Evolutionary conservation across 805 yeast species (phyloP).

Genomic region (Ogataea pignaliae): DNA sequence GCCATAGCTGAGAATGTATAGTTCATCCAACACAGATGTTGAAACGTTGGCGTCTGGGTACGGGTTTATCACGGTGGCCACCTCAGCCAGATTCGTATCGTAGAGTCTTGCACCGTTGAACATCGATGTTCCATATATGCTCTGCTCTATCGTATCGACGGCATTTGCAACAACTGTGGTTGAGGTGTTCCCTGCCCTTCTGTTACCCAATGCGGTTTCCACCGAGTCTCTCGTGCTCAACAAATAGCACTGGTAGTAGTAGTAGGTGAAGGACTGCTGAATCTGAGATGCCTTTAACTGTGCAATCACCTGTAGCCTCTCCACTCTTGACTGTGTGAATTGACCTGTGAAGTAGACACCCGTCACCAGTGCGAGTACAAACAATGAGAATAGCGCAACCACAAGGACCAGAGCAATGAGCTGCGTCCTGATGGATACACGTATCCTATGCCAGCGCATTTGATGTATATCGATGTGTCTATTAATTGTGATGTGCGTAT

Average conservation of each 20-base stretch:
- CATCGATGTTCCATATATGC: conserved; percentile 57
- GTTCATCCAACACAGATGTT: conserved; percentile 37
- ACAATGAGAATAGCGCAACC: conserved; percentile 58
- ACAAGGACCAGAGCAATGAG: conserved; percentile 64
- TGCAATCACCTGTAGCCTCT: conserved; percentile 71
- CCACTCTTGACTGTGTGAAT: conserved; percentile 58
- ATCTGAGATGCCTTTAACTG: conserved; percentile 78
- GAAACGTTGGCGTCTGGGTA: conserved; percentile 26
- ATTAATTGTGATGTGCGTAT: too few species aligned
- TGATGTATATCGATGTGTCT: too few species aligned
- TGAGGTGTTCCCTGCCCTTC: conserved; percentile 70
- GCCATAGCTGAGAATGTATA: conserved; percentile 27
- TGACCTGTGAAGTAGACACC: conserved; percentile 69
- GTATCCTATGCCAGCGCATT: conserved; percentile 29
- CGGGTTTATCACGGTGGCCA: conserved; percentile 39
- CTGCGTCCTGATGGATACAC: conserved; percentile 70
- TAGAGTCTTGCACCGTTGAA: conserved; percentile 65
- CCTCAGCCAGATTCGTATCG: conserved; percentile 49
- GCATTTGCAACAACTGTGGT: conserved; percentile 43
- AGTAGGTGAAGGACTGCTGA: conserved; percentile 56
- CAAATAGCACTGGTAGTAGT: conserved; percentile 66
- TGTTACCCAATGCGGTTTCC: conserved; percentile 54
- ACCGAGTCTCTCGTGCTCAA: conserved; percentile 58
- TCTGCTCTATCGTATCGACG: conserved; percentile 48
- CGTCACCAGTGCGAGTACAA: conserved; percentile 69